phyloP scores from a whole-genome alignment of 208 protist species.

The Acanthamoeba sp. region DNA sequence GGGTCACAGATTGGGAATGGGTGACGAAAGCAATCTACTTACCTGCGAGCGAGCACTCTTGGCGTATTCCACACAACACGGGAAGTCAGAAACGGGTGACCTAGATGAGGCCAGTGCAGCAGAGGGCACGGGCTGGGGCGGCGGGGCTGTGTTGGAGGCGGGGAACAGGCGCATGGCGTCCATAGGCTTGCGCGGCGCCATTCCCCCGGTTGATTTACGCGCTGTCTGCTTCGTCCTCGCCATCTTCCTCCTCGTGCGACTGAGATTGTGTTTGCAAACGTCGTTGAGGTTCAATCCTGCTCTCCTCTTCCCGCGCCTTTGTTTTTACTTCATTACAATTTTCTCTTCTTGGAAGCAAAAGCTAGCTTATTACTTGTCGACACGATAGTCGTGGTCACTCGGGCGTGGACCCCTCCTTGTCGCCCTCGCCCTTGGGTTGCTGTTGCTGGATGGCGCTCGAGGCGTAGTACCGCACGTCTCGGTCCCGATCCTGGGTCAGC shows the following conservation, averaged over 20 bases:
- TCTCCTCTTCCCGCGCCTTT: neutral
- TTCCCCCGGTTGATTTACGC: slow-evolving; percentile 96
- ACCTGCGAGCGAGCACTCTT: slow-evolving; percentile 1
- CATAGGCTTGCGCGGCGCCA: slow-evolving; percentile 95
- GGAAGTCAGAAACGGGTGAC: too few relatives aligned
- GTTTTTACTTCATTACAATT: neutral
- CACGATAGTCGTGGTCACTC: too few relatives aligned
- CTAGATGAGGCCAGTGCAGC: too few relatives aligned
- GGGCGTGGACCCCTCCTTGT: too few relatives aligned
- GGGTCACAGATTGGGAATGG: too few relatives aligned
- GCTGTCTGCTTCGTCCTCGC: slow-evolving; percentile 98
- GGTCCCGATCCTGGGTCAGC: slow-evolving; percentile 14
- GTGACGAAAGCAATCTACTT: neutral
- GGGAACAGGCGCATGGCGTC: slow-evolving; percentile 88
- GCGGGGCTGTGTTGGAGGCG: too few relatives aligned
- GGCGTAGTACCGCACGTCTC: slow-evolving; percentile 20
- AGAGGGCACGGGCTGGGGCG: too few relatives aligned
- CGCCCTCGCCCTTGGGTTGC: neutral
- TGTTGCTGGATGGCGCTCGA: neutral
- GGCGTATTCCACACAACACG: slow-evolving; percentile 48
- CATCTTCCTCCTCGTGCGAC: slow-evolving; percentile 89
- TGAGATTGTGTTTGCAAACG: too few relatives aligned
- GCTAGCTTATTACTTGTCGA: neutral
- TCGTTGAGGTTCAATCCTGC: too few relatives aligned
- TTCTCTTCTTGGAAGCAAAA: neutral